Conservation (phyloP, 2,329 filamentous ascomycete genomes). For the Tolypocladium pustulatum region DNA sequence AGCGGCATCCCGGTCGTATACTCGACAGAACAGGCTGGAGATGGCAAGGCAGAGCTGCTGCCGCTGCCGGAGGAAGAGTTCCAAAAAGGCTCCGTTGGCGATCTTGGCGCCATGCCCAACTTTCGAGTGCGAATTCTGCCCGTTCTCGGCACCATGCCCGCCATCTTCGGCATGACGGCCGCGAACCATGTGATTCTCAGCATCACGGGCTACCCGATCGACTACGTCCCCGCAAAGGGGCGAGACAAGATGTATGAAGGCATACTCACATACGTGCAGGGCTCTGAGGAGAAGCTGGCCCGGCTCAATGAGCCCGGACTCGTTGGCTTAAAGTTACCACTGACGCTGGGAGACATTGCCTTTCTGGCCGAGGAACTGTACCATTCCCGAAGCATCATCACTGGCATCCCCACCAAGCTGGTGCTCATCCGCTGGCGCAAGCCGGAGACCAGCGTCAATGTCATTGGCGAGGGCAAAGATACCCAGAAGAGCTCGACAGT, state of each 20-base stretch:
- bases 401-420: constrained; percentile 68
- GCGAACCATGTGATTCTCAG: constrained; percentile 89
- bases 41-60: constrained; percentile 82
- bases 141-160: constrained; percentile 93
- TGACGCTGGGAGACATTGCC: constrained; percentile 71
- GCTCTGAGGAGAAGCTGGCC: constrained; percentile 66
- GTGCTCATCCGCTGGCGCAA: constrained; percentile 71
- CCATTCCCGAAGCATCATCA: constrained; percentile 71
- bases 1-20: constrained; percentile 86
- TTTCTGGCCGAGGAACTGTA: constrained; percentile 89
- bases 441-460: constrained; percentile 49
- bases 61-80: constrained; percentile 85
- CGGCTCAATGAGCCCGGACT: constrained; percentile 24
- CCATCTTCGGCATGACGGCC: constrained; percentile 82
- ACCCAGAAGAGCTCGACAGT: constrained; percentile 70
- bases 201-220: constrained; percentile 72
- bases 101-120: constrained; percentile 80
- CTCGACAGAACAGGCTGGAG: constrained; percentile 80
- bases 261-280: constrained; percentile 65
- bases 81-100: constrained; percentile 71
- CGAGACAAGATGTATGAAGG: constrained; percentile 89
- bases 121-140: constrained; percentile 93
- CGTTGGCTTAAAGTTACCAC: constrained; percentile 66
- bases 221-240: constrained; percentile 71
- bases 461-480: constrained; percentile 53